A percentile compares a stretch with the other conserved stretches of the same genome.
Conservation (phyloP, 441 rosid species). For the Euphorbia schlechtendalii region DNA sequence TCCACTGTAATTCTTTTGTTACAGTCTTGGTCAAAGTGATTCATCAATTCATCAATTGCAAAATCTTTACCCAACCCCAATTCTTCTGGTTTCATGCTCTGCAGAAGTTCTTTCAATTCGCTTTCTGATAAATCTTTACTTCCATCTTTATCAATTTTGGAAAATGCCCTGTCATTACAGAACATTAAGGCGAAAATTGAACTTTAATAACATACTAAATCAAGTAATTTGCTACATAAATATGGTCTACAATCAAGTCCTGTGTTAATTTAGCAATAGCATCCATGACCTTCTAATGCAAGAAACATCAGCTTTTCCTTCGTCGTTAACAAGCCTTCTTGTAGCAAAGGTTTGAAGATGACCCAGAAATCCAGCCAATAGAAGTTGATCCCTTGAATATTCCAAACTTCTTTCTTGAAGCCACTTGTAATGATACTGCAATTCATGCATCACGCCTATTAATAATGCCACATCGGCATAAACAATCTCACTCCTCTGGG, state of each 20-base stretch:
- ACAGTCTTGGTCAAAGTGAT: conserved; percentile 12
- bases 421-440: conserved; percentile 16
- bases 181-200: too few relatives aligned
- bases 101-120: background rate
- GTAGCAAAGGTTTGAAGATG: conserved; percentile 12
- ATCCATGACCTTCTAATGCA: conserved; percentile 9
- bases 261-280: too few relatives aligned
- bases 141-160: background rate
- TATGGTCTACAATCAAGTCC: too few relatives aligned
- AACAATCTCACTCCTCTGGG: too few relatives aligned
- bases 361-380: conserved; percentile 16
- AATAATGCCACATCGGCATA: too few relatives aligned
- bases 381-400: conserved; percentile 16
- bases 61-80: background rate
- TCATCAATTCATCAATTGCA: conserved; percentile 1
- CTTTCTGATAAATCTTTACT: background rate
- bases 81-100: conserved; percentile 4
- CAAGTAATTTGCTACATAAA: too few relatives aligned
- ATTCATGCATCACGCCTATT: too few relatives aligned
- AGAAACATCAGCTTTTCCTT: conserved; percentile 15
- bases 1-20: conserved; percentile 3
- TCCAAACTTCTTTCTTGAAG: conserved; percentile 18
- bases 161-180: conserved; percentile 9
- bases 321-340: conserved; percentile 7
- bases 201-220: too few relatives aligned